Evolutionary conservation across 192 early-diverging fungal genomes (phyloP).

Genomic region (Bifiguratus adelaidae): DNA sequence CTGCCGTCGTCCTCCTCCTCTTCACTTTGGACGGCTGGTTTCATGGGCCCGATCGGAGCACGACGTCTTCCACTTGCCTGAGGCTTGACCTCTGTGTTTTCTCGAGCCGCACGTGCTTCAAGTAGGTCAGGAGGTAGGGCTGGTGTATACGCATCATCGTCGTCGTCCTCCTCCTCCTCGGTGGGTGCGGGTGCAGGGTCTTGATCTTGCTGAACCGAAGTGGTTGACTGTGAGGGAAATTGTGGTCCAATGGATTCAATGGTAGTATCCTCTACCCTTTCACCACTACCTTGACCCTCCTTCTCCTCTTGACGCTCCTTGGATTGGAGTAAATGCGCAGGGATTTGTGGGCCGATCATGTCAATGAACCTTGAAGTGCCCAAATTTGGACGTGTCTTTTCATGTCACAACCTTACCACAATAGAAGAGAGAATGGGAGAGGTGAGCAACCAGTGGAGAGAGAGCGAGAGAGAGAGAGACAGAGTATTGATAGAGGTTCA

Average conservation of each 20-base stretch:
- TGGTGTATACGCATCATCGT: slow-evolving; percentile 5
- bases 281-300: no score
- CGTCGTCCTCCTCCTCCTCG: slow-evolving; percentile 13
- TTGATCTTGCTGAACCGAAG: not conserved
- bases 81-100: slow-evolving; percentile 2
- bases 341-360: slow-evolving; percentile 29
- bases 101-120: slow-evolving; percentile 16
- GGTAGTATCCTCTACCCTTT: no score
- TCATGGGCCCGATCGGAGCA: not conserved
- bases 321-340: slow-evolving; percentile 20
- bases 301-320: not conserved
- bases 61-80: not conserved
- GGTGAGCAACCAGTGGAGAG: no score
- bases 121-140: slow-evolving; percentile 21
- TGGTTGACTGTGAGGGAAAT: not conserved
- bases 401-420: no score
- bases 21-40: not conserved
- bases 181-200: slow-evolving; percentile 13
- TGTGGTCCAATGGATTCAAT: slow-evolving; percentile 8
- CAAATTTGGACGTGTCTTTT: no score
- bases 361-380: no score
- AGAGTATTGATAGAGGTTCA: no score
- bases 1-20: slow-evolving; percentile 21
- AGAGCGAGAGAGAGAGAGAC: no score
- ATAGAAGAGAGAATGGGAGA: no score